phyloP scores from a whole-genome alignment of 352 stramenopile genomes.

The Globisporangium radiosum region DNA sequence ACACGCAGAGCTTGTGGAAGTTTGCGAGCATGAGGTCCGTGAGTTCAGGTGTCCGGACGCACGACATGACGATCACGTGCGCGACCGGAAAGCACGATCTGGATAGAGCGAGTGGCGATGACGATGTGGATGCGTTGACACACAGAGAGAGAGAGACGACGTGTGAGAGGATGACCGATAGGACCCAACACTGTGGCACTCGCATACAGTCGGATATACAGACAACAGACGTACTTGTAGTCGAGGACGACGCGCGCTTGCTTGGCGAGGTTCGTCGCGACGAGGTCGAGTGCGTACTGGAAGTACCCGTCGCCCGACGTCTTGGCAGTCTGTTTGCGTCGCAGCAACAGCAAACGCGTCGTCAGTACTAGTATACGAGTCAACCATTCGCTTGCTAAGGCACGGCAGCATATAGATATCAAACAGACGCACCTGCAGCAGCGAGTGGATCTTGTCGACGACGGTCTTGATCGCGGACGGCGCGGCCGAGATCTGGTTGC shows the following conservation, averaged over 20 bases:
- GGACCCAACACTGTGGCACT: too few relatives aligned
- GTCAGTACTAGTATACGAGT: neutral
- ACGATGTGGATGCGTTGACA: too few relatives aligned
- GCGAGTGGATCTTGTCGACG: slow-evolving; percentile 58
- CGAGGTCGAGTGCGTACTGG: slow-evolving; percentile 64
- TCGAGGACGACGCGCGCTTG: slow-evolving; percentile 58
- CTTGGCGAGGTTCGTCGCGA: slow-evolving; percentile 64
- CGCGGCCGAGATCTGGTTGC: slow-evolving; percentile 72
- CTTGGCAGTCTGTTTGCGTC: slow-evolving; percentile 32
- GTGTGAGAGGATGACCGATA: too few relatives aligned
- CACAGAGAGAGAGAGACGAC: neutral
- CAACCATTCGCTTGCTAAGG: neutral
- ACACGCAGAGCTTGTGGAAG: slow-evolving; percentile 71
- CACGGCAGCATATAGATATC: too few relatives aligned
- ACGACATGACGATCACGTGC: slow-evolving; percentile 74
- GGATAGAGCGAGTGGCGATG: neutral
- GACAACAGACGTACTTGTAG: slow-evolving; percentile 54
- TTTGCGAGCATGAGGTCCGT: slow-evolving; percentile 65
- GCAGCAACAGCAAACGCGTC: neutral
- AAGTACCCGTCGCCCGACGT: slow-evolving; percentile 50
- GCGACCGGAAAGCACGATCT: slow-evolving; percentile 68
- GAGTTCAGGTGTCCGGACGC: slow-evolving; percentile 61
- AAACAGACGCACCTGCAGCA: slow-evolving; percentile 36
- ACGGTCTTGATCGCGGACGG: slow-evolving; percentile 57
- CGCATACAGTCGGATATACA: neutral